phyloP scores from a whole-genome alignment of 495 filamentous ascomycete species.

The Podospora pseudopauciseta region DNA sequence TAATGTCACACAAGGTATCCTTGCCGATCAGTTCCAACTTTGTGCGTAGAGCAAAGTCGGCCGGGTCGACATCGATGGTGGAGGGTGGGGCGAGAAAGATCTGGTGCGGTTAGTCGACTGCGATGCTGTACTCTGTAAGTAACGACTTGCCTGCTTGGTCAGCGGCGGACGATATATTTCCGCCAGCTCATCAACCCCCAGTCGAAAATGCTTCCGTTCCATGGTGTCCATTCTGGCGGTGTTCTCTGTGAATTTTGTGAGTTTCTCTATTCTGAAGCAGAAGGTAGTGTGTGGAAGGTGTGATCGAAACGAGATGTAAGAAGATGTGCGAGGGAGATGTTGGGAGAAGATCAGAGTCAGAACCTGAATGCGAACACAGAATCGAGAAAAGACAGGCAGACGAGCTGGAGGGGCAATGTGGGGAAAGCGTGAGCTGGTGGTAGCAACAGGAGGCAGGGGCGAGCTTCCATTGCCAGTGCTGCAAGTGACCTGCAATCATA shows the following conservation, averaged over 20 bases:
- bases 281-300: too few species aligned
- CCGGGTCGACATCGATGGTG: constrained; percentile 19
- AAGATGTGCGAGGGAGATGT: not conserved
- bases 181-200: not conserved
- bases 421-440: not conserved
- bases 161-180: not conserved
- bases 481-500: not conserved
- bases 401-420: not conserved
- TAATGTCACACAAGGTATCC: constrained; percentile 17
- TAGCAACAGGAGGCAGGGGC: not conserved
- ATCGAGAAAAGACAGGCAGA: not conserved
- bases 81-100: not conserved
- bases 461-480: not conserved
- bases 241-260: not conserved
- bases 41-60: constrained; percentile 12
- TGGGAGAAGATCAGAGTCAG: not conserved
- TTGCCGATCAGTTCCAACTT: not conserved
- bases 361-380: not conserved
- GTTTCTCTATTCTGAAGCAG: not conserved
- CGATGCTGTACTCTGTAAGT: not conserved
- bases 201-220: not conserved
- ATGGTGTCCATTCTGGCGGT: not conserved
- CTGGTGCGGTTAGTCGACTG: not conserved
- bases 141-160: not conserved
- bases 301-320: too few species aligned